Evolutionary conservation across 768 basidiomycete species (phyloP).

Genomic region (Mycena pura): DNA sequence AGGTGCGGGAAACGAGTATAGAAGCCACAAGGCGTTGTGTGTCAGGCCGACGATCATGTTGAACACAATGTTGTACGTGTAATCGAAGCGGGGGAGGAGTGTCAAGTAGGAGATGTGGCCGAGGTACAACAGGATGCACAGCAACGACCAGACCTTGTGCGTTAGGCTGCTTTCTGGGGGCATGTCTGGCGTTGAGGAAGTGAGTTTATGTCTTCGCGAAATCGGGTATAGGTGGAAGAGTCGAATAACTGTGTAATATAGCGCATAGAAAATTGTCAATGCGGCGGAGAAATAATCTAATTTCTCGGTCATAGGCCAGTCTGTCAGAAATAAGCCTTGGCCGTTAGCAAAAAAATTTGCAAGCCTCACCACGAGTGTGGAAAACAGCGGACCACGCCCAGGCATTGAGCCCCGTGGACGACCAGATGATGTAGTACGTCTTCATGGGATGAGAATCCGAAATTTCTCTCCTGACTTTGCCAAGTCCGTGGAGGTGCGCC

Average conservation of each 20-base stretch:
- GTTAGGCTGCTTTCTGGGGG: constrained; percentile 23
- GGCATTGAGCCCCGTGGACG: constrained; percentile 79
- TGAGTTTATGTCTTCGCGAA: constrained; percentile 36
- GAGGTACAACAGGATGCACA: constrained; percentile 64
- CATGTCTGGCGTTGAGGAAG: constrained; percentile 29
- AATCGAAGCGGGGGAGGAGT: constrained; percentile 83
- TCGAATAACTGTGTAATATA: constrained; percentile 82
- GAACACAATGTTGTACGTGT: constrained; percentile 91
- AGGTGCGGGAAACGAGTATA: constrained; percentile 66
- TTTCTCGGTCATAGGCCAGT: constrained; percentile 83
- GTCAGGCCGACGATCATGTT: constrained; percentile 76
- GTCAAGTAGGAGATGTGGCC: constrained; percentile 82
- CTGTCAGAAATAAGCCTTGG: constrained; percentile 45
- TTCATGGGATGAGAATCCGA: constrained; percentile 72
- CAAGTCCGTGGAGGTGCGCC: constrained; percentile 70
- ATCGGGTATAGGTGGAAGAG: constrained; percentile 75
- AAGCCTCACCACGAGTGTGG: constrained; percentile 82
- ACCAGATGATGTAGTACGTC: constrained; percentile 69
- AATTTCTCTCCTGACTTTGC: constrained; percentile 52
- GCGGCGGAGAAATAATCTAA: constrained; percentile 97
- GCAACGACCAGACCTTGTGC: constrained; percentile 50
- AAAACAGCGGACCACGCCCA: constrained; percentile 95
- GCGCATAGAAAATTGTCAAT: constrained; percentile 77
- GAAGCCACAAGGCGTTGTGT: constrained; percentile 85
- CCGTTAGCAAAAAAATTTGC: neutral